Base-by-base conservation (phyloP, 306 rosid species). In the Carpinus viminea region DNA sequence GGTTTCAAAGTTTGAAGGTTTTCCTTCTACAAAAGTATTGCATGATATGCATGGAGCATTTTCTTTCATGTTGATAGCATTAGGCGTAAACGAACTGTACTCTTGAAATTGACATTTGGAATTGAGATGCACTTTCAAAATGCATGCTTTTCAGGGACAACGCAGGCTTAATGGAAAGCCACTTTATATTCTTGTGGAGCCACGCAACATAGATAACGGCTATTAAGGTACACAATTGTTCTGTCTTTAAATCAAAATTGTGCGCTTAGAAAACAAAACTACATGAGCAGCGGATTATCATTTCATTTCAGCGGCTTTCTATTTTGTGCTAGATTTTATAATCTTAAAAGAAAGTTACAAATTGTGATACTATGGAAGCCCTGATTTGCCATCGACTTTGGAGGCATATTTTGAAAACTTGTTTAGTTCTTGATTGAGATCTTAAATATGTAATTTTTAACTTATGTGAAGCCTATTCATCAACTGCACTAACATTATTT, bases 171-270 rank as follows among this genome's bases (percentile, higher is more conserved):
- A 86, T 34, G 97, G 99, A 78, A 96, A 91, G 82, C 98, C 98
- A 76, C 90, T 96, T 50, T 96, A 93, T 75, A 92, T 90, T 34
- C 97, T 93, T 46, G 97, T 96, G 76, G 98, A 90, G 92, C 99
- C 99, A 21, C 86, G 97, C 9, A 62, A 82, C 86, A 77, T 86
- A 12, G 91, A 91, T 68, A 62, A 73, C 66, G 81, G 91, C 76
- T 88, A 79, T 78, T 76, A 73, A 90, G 97, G 93, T 89, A 78
- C 9, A 61, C 38, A 52, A 21, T 76, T 59, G 59, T 73, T 54
- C 71, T 55, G 18, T 12, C 24, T 45, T 18, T 26, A 53, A 68
- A 53, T 83, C 70, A 50, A 46, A 4, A 18, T 2, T 34, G n/a
- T 52, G 68, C 72, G 68, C 18, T 65, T 7, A 24, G 62, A 70